These are phyloP conservation scores for Eutrema heterophyllum DNA, from an alignment of 345 rosid genomes.

Conservation along the genomic window DNA sequence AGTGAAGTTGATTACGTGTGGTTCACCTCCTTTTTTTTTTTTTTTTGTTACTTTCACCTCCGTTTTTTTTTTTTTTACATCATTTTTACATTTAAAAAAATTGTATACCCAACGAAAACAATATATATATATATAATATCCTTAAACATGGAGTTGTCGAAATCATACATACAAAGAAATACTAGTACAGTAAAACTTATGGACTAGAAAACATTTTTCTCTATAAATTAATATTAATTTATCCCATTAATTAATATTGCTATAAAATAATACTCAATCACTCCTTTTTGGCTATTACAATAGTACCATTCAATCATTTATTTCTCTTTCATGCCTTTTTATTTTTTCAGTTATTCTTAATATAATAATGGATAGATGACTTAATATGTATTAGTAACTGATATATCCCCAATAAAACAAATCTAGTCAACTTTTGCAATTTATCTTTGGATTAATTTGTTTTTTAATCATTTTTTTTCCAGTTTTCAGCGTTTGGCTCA, in stretches of 20 bases:
- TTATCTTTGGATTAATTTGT: neutral
- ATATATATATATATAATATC: neutral
- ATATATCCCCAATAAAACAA: neutral
- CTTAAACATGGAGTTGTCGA: neutral
- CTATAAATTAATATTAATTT: no score
- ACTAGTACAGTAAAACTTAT: no score
- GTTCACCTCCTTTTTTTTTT: neutral
- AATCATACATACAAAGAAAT: neutral
- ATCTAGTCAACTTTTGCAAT: neutral
- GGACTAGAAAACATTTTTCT: no score
- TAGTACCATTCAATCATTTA: neutral
- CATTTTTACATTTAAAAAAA: neutral
- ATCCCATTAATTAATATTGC: no score
- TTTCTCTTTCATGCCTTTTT: neutral
- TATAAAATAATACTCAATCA: no score
- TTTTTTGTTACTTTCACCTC: neutral
- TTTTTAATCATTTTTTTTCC: neutral
- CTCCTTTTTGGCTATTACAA: neutral
- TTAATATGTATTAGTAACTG: neutral
- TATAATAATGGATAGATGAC: neutral
- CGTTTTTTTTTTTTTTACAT: neutral
- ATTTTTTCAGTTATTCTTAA: neutral
- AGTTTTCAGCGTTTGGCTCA: slow-evolving; percentile 36
- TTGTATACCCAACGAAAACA: neutral
- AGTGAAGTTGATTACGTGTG: neutral